These are phyloP conservation scores for Cucumis sativus DNA, from an alignment of 306 rosid genomes.

Conservation along the genomic window DNA sequence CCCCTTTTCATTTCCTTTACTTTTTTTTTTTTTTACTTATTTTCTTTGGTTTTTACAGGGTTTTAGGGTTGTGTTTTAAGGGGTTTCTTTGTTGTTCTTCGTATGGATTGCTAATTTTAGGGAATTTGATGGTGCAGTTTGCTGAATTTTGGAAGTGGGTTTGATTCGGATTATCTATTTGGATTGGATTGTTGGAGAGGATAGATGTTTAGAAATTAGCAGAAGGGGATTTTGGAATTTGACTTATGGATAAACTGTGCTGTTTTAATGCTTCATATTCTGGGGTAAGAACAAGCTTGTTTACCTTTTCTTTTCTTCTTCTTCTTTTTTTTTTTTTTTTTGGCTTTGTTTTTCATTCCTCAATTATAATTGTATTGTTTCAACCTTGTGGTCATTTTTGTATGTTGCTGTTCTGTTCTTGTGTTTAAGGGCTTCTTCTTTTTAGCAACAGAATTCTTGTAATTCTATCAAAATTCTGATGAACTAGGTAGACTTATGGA, in stretches of 20 bases:
- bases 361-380: background rate
- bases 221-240: conserved; percentile 21
- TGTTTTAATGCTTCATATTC: conserved; percentile 60
- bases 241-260: conserved; percentile 53
- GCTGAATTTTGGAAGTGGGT: conserved; percentile 22
- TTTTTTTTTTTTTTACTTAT: background rate
- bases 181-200: conserved; percentile 25
- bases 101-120: background rate
- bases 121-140: conserved; percentile 7
- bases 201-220: conserved; percentile 31
- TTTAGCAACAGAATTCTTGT: background rate
- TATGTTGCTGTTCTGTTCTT: background rate
- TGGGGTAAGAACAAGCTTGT: conserved; percentile 34
- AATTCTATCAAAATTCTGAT: background rate
- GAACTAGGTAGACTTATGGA: background rate
- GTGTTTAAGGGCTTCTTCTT: background rate
- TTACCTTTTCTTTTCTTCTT: no score
- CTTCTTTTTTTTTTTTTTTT: no score
- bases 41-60: conserved; percentile 2
- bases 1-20: background rate
- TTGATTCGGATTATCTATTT: conserved; percentile 17
- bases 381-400: background rate
- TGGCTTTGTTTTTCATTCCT: background rate
- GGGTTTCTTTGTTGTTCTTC: background rate
- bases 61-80: conserved; percentile 20